A percentile compares a stretch with the other conserved stretches of the same genome.
These are phyloP conservation scores for Ceriops zippeliana DNA, from an alignment of 345 rosid genomes.

Conservation along the genomic window DNA sequence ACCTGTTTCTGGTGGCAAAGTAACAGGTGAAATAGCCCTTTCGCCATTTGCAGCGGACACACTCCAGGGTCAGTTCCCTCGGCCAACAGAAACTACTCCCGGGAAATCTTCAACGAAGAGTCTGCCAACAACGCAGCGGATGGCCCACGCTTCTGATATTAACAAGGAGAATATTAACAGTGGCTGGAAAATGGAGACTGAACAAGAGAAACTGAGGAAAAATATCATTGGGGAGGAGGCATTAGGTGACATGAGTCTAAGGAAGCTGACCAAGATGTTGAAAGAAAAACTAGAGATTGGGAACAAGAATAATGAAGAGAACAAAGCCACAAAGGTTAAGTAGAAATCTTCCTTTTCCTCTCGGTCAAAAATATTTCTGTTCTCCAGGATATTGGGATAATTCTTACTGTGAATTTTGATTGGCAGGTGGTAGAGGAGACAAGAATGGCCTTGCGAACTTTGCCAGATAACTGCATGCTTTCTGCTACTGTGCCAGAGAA, in stretches of 20 bases:
- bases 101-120: slow-evolving; percentile 18
- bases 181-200: slow-evolving; percentile 19
- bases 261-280: slow-evolving; percentile 44
- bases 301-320: slow-evolving; percentile 21
- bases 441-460: not conserved
- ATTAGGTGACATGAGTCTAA: slow-evolving; percentile 35
- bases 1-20: slow-evolving; percentile 13
- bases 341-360: not conserved
- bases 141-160: slow-evolving; percentile 13
- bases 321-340: slow-evolving; percentile 11
- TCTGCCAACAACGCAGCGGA: slow-evolving; percentile 23
- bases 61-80: slow-evolving; percentile 26
- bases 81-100: slow-evolving; percentile 5
- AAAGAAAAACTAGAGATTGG: slow-evolving; percentile 27
- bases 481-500: not conserved
- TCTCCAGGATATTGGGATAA: not conserved
- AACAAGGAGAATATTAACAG: slow-evolving; percentile 38
- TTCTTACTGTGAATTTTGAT: not conserved
- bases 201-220: slow-evolving; percentile 14
- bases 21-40: not conserved
- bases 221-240: slow-evolving; percentile 21
- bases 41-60: slow-evolving; percentile 30
- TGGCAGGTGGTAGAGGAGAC: not conserved
- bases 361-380: not conserved
- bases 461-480: not conserved